Evolutionary conservation across 2,329 filamentous ascomycete genomes (phyloP).

Genomic region (Alternaria novae-zelandiae): DNA sequence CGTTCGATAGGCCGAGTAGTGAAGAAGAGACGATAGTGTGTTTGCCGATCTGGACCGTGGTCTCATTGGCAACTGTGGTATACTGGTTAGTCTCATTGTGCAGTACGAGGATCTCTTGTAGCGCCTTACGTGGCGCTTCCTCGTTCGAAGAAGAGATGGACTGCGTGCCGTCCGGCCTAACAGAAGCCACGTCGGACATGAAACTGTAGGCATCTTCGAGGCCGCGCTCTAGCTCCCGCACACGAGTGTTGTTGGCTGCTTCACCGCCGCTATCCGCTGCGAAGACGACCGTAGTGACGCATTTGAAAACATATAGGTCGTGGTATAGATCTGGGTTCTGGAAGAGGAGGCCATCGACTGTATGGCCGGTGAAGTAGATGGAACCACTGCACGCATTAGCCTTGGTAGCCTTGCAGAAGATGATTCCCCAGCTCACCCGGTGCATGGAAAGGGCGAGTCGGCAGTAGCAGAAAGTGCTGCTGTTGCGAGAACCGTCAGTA

Average conservation of each 20-base stretch:
- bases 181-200: slow-evolving; percentile 20
- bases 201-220: slow-evolving; percentile 29
- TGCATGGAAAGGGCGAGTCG: slow-evolving; percentile 11
- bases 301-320: slow-evolving; percentile 36
- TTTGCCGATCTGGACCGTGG: slow-evolving; percentile 11
- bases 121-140: not conserved
- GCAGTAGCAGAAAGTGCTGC: not conserved
- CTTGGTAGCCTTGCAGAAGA: rapidly evolving
- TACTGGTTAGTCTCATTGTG: not conserved
- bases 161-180: not conserved
- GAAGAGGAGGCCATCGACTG: slow-evolving; percentile 34
- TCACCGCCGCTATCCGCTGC: slow-evolving; percentile 32
- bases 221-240: slow-evolving; percentile 30
- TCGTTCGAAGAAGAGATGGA: not conserved
- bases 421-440: slow-evolving; percentile 1
- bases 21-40: slow-evolving; percentile 16
- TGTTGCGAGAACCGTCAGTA: not conserved
- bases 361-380: slow-evolving; percentile 37
- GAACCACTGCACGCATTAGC: slow-evolving; percentile 28
- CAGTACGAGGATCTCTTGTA: not conserved
- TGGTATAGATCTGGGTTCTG: slow-evolving; percentile 39
- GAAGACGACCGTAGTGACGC: slow-evolving; percentile 33
- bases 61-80: slow-evolving; percentile 6
- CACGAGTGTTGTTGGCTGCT: slow-evolving; percentile 16
- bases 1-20: slow-evolving; percentile 14